phyloP scores from a whole-genome alignment of 2,329 filamentous ascomycete species.

The Diaporthe sp. region DNA sequence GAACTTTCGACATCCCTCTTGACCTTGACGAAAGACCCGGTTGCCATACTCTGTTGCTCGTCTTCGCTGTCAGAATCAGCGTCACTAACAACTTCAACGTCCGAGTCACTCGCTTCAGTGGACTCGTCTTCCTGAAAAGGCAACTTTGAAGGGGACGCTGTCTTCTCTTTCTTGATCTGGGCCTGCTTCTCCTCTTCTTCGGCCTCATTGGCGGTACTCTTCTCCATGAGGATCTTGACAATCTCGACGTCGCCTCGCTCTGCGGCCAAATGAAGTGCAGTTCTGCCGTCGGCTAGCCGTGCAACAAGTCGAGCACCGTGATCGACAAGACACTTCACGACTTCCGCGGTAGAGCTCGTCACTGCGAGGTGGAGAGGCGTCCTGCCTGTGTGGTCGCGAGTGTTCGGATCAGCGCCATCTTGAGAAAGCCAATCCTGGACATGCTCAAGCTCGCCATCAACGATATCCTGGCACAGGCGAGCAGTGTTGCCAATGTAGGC shows the following conservation, averaged over 20 bases:
- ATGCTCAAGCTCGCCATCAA: slow-evolving; percentile 78
- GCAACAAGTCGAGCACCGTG: slow-evolving; percentile 80
- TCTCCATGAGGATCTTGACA: slow-evolving; percentile 78
- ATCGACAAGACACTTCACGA: slow-evolving; percentile 80
- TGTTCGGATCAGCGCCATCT: slow-evolving; percentile 78
- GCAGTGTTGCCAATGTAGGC: slow-evolving; percentile 87
- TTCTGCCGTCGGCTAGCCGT: slow-evolving; percentile 83
- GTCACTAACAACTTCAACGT: slow-evolving; percentile 62
- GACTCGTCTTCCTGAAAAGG: slow-evolving; percentile 47
- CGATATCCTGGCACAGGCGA: slow-evolving; percentile 84
- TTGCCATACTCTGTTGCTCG: slow-evolving; percentile 68
- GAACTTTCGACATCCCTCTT: slow-evolving; percentile 54
- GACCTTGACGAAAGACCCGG: slow-evolving; percentile 83
- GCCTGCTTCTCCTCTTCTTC: slow-evolving; percentile 73
- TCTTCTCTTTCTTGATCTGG: slow-evolving; percentile 56
- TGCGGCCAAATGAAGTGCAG: slow-evolving; percentile 86
- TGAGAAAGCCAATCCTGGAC: slow-evolving; percentile 78
- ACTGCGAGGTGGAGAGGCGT: slow-evolving; percentile 84
- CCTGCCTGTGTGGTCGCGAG: slow-evolving; percentile 83
- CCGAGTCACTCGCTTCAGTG: slow-evolving; percentile 55
- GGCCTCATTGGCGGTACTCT: slow-evolving; percentile 81
- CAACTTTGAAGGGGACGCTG: slow-evolving; percentile 45
- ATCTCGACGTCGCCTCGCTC: slow-evolving; percentile 78
- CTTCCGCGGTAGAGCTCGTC: slow-evolving; percentile 75
- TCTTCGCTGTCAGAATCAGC: slow-evolving; percentile 62